Base-by-base conservation (phyloP, 2,329 filamentous ascomycete species). In the Xylaria sp. region DNA sequence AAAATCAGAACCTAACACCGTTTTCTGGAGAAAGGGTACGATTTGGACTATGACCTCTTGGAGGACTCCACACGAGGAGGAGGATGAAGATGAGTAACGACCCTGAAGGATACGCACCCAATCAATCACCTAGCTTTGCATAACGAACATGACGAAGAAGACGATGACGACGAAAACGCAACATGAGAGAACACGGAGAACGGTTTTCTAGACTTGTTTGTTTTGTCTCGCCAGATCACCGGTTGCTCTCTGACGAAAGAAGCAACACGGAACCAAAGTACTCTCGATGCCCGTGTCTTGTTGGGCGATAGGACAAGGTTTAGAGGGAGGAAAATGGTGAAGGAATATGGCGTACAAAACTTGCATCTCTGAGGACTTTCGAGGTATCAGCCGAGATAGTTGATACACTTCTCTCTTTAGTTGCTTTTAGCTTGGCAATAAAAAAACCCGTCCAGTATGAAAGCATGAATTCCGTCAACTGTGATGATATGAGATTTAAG, bases 131-230 rank as follows among this genome's bases (percentile, higher is more conserved):
- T 43, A 36, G 46, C 66, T 70, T 67, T 62, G 52, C 59, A 33
- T 71, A 58, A 68, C 7, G 62, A 66, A 66, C 15, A 2, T 61
- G 39, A 65, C 28, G 66, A 65, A 56, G 49, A 66, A 48, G 54
- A 68, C 12, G 25, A 71, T 59, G 52, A 56, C 33, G 31, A 68
- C n/a, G 28, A 60, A 59, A 62, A 20, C 36, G 60, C 18, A 57
- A 67, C 49, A 60, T 33, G 18, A 60, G 54, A 54, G 25, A 41
- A 36, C 18, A 25, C 10, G 36, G 48, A 23, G n/a, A 31, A 2
- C 20, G 39, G 15, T 4, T 10, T 12, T 4, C 20, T 13, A 39
- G 61, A 64, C 25, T 49, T 5, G 20, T 28, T 39, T 59, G 43
- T 59, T 48, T 9, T 36, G 41, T n/a, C 36, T 66, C 54, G 23